Evolutionary conservation across 441 rosid species (phyloP), one percentile per base, ranked within the genome.

Genomic region (Iberis amara): DNA sequence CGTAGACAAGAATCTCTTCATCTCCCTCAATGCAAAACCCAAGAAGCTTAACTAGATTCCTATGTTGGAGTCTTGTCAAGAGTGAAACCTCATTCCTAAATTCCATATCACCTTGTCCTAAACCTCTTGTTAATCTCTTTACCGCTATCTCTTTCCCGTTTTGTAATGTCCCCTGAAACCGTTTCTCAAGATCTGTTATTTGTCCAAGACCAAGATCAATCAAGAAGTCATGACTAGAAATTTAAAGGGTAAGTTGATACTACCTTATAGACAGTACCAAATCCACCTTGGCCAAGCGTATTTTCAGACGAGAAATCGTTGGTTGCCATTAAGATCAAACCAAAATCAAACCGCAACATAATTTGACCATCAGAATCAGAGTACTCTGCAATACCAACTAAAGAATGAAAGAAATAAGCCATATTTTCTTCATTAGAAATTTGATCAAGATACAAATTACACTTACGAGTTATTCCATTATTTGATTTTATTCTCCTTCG

Each of bases 21-120:
- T 26, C 30, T 26, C 30, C 30, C 6, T 26, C 30, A 3, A 1
- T 26, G 6, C 4, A 4, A 4, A 26, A 26, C 4, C 30, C 30
- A 26, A 26, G 30, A 26, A 26, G 30, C 30, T 26, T 26, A 26
- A 79, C 86, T 6, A 80, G 57, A 62, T 80, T 73, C 47, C 52
- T 67, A 46, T 79, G 81, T 33, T 79, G 81, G 37, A 76, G 79
- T 64, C 58, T 64, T 30, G 75, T 70, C 38, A 79, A 35, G 31
- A 79, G 55, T 24, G 53, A 3, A 32, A 75, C 76, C 54, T 78
- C 80, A 2, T 75, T 78, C 61, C 59, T 78, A 47, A 78, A 78
- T 66, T 79, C 80, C 1, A 12, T 3, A 0, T 47, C 62, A 37
- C 79, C 81, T 61, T 76, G 77, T 14, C 52, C 47, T 2, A 76